A percentile compares a stretch with the other conserved stretches of the same genome.
These are phyloP conservation scores for Dalechampia spathulata DNA, from an alignment of 441 rosid genomes.

Conservation along the genomic window DNA sequence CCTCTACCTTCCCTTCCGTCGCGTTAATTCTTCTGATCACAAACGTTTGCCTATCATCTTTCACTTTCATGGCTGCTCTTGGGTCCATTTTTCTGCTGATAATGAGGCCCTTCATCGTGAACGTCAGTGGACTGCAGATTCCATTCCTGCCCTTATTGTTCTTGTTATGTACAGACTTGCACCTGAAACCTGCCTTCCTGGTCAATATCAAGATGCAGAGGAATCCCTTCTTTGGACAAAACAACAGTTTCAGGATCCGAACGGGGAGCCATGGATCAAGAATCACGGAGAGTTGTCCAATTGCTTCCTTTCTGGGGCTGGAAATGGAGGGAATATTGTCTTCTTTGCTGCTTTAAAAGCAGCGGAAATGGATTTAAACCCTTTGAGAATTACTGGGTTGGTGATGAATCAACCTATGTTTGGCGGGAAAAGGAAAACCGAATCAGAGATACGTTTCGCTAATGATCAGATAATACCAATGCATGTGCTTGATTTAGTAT, in stretches of 20 bases:
- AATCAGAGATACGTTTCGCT: slow-evolving; percentile 25
- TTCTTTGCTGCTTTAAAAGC: slow-evolving; percentile 27
- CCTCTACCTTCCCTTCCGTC: slow-evolving; percentile 13
- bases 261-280: slow-evolving; percentile 39
- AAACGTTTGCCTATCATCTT: neutral
- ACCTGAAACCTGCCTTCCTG: slow-evolving; percentile 38
- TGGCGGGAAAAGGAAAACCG: slow-evolving; percentile 30
- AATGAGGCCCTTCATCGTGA: neutral
- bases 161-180: slow-evolving; percentile 35
- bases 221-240: slow-evolving; percentile 30
- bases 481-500: slow-evolving; percentile 29
- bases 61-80: slow-evolving; percentile 76
- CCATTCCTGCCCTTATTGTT: slow-evolving; percentile 27
- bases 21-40: neutral
- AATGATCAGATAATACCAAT: slow-evolving; percentile 34
- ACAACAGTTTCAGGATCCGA: too few relatives aligned
- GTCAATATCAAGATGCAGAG: slow-evolving; percentile 35
- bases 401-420: slow-evolving; percentile 37
- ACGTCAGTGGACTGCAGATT: slow-evolving; percentile 19
- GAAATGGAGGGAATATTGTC: slow-evolving; percentile 35
- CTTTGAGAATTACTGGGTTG: slow-evolving; percentile 28
- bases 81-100: slow-evolving; percentile 31
- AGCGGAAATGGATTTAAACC: slow-evolving; percentile 22
- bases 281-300: slow-evolving; percentile 29
- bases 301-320: slow-evolving; percentile 31